Conservation (phyloP, 192 early-diverging fungal genomes). For the Coemansia sp. region DNA sequence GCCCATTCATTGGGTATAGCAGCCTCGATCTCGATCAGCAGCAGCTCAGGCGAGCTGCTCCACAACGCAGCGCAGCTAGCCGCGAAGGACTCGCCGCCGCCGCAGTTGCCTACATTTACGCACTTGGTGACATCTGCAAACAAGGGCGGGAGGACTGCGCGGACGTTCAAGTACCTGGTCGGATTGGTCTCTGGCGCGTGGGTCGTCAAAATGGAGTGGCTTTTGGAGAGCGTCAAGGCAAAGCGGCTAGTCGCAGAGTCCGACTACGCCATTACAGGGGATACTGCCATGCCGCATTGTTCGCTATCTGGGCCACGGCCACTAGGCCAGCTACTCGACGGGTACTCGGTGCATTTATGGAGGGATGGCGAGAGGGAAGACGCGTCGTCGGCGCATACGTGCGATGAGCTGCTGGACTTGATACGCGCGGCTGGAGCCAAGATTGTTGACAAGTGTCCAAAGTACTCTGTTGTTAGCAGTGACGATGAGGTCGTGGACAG, state of each 20-base stretch:
- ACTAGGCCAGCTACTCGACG: slow-evolving; percentile 13
- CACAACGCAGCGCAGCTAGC: neutral
- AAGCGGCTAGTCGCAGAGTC: slow-evolving; percentile 15
- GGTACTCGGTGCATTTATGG: slow-evolving; percentile 26
- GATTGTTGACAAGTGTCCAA: slow-evolving; percentile 8
- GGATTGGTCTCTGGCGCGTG: slow-evolving; percentile 33
- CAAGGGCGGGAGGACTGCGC: slow-evolving; percentile 15
- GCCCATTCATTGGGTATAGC: neutral
- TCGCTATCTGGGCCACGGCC: neutral
- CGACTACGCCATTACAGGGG: slow-evolving; percentile 22
- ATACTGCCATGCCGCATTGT: slow-evolving; percentile 21
- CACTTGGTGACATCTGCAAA: slow-evolving; percentile 34
- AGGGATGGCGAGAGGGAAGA: neutral
- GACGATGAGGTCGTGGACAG: neutral
- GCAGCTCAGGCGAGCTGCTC: neutral
- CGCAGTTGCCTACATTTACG: slow-evolving; percentile 14
- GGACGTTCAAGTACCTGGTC: slow-evolving; percentile 55
- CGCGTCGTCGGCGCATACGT: slow-evolving; percentile 14
- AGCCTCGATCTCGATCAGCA: neutral
- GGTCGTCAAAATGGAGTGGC: slow-evolving; percentile 38
- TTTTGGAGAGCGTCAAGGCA: slow-evolving; percentile 21
- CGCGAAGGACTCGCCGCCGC: neutral
- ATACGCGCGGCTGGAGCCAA: slow-evolving; percentile 18
- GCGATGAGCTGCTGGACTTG: slow-evolving; percentile 17
- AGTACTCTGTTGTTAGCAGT: neutral